Base-by-base conservation (phyloP, 805 yeast genomes). In the Saturnispora saitoi region DNA sequence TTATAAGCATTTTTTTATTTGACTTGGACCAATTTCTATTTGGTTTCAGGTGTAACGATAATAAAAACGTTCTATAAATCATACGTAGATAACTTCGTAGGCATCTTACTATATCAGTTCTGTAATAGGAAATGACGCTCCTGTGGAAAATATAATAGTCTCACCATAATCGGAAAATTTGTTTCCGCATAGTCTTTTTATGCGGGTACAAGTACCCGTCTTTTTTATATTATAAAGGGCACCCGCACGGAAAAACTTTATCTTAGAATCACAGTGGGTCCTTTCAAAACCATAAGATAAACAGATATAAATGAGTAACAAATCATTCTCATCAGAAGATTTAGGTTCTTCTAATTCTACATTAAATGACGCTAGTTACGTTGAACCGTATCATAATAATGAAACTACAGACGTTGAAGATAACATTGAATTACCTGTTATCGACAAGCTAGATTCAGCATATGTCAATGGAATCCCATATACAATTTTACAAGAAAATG, bases 401-500 rank as follows among this genome's bases (percentile, higher is more conserved):
- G 38, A 17, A 15, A 15, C 38, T 3, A 34, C 38, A 19, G 38
- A 34, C 14, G 38, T 34, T 7, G 38, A 34, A 34, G 38, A 34
- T 17, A 15, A 34, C 24, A 34, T 15, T 9, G 20, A 34, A 29
- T 10, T 28, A 8, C 40, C 30, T 15, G 24, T 36, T 6, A 32
- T 37, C n/a, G 36, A 40, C 6, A 38, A 17, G 9, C 32, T 42
- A 7, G 48, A 31, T 9, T 48, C 44, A 7, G 34, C 24, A 1
- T 40, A 48, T 8, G 42, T 45, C 3, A 40, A 40, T 12, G 52
- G 42, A 10, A 45, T 51, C 14, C 63, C 79, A 1, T 71, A 72
- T 53, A 69, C 85, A 0, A 71, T 80, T 7, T 67, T 78, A 32
- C 64, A 69, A 0, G 49, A 57, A 4, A 51, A 48, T 3, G 83